Percentiles rank a stretch among this genome's conserved stretches.
These are phyloP conservation scores for Arthrobotrys sinensis DNA, from an alignment of 2,329 filamentous ascomycete species.

Conservation along the genomic window DNA sequence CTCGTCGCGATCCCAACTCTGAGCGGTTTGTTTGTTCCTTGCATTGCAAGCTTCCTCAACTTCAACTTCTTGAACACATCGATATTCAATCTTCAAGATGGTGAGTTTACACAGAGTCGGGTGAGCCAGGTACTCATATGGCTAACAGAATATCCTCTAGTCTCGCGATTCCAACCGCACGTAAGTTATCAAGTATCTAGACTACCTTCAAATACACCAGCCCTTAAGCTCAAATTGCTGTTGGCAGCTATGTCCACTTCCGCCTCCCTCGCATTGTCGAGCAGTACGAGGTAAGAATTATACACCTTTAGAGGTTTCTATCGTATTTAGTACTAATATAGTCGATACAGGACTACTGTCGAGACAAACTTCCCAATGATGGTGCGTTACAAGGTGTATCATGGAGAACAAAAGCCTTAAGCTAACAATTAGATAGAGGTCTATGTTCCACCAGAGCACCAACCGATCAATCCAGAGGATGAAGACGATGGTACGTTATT, in stretches of 20 bases:
- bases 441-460: conserved; percentile 83
- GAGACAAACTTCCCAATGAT: conserved; percentile 79
- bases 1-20: background rate
- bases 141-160: conserved; percentile 14
- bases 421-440: conserved; percentile 72
- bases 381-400: conserved; percentile 29
- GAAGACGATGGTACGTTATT: conserved; percentile 76
- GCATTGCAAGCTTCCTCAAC: conserved; percentile 16
- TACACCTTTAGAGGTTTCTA: background rate
- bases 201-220: conserved; percentile 18
- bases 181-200: conserved; percentile 26
- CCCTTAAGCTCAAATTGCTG: background rate
- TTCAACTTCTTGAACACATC: background rate
- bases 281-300: conserved; percentile 51
- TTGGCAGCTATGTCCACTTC: conserved; percentile 56
- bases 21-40: conserved; percentile 24
- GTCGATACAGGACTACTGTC: conserved; percentile 74
- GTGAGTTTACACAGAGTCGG: conserved; percentile 17
- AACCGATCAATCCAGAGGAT: conserved; percentile 87
- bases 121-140: background rate
- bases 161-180: conserved; percentile 60
- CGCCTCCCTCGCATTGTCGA: conserved; percentile 59
- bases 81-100: conserved; percentile 22
- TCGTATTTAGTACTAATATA: background rate
- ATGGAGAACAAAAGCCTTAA: background rate